Evolutionary conservation across 1,139 yeast genomes (phyloP), one percentile per base, ranked within the genome.

Genomic region (Yueomyces sp.): DNA sequence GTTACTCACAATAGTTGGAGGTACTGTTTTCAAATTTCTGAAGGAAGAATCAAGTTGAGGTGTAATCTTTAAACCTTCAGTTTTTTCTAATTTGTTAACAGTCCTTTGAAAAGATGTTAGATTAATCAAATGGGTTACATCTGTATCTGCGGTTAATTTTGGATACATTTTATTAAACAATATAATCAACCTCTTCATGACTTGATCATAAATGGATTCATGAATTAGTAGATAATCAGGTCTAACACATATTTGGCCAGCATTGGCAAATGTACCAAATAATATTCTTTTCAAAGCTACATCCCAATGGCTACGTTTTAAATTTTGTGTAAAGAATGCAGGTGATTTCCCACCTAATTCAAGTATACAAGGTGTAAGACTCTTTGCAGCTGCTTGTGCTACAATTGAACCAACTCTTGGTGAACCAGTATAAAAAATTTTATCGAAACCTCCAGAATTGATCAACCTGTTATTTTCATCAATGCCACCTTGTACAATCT

Each of bases 331-430:
- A 8, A 87, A 67, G 49, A 87, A 70, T 1, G 76, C 84, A 0
- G 96, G 96, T 3, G 91, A 81, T 60, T 87, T 87, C n/a, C 96
- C 96, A 41, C 97, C 97, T 40, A 91, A 70, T 64, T 89, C 97
- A 48, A 91, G 70, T 29, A 83, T 65, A 26, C 73, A 73, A 0
- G 97, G 97, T 1, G 95, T 85, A 54, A 89, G 69, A 36, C 76
- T 73, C 62, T 84, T 79, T 5, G 94, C 95, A 1, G 96, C 96
- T 41, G 83, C 83, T 48, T 71, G 68, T 31, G 93, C 83, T 39
- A 89, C 76, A 46, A 85, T 75, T 37, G 73, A 76, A 39, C 96
- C 97, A 27, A 87, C 95, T 12, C 59, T 56, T 27, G 76, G 73
- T 42, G 83, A 79, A 31, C 97, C 97, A 7, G 97, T 89, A 62